Evolutionary conservation across 108 stramenopile species (phyloP), one percentile per base, ranked within the genome.

Genomic region (Cyclotella cryptica): DNA sequence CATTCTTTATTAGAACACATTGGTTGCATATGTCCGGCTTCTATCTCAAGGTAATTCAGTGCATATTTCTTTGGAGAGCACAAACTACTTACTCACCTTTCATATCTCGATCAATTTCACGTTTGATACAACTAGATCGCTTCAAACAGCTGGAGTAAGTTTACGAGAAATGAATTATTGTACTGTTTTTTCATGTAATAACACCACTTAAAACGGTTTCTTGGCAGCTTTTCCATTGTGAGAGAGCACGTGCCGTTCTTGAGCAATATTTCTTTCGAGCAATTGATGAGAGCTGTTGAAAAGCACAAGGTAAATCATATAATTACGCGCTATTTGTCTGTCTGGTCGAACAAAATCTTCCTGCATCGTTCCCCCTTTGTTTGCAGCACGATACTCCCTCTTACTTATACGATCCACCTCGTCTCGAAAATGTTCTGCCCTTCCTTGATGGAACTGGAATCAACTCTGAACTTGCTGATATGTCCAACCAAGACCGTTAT

Each of bases 181-280:
- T 35, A 6, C 35, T 35, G 6, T 35, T 63, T 41, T 1, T 40
- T 40, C n/a, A 17, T 18, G 4, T 1, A 11, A 8, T 15, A 63
- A 11, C 35, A 8, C 35, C 10, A 21, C 41, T 63, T 3, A 35
- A 6, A 2, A 35, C 2, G 4, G 6, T 5, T 5, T 35, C 35
- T 26, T 26, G n/a, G n/a, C 15, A 44, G 43, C 77, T 86, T 86
- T 83, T 71, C 78, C 28, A 57, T 92, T 40, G 80, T 93, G 13
- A 87, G 83, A 71, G 27, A 74, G 13, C 88, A 90, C 61, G 82
- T 91, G 17, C 90, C 90, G 0, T 75, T 72, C 19, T 35, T 93
- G 51, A 51, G 28, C 19, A 83, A 88, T 62, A 61, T 90, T 44
- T 83, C 87, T 3, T 60, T 68, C 46, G 59, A 81, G 21, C 81